These are phyloP conservation scores for Mycena alexandri DNA, from an alignment of 768 basidiomycete genomes.

Conservation along the genomic window DNA sequence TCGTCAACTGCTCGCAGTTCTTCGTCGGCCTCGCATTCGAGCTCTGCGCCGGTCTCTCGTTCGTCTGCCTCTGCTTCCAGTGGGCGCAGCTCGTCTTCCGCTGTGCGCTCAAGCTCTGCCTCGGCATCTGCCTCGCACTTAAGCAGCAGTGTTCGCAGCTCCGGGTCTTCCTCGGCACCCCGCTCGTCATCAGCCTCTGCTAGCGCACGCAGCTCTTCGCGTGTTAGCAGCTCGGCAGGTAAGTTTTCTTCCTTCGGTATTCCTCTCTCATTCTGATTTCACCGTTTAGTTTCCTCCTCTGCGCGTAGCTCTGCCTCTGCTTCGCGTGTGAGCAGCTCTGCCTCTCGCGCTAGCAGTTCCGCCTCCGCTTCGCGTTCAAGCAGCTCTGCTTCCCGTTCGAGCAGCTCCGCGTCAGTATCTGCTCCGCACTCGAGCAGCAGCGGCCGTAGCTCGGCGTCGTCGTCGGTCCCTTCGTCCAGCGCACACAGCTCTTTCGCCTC, in stretches of 20 bases:
- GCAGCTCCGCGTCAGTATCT: neutral
- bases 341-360: neutral
- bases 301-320: neutral
- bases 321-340: neutral
- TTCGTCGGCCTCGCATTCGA: too few relatives aligned
- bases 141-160: neutral
- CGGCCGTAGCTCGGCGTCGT: neutral
- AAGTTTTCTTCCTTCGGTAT: neutral
- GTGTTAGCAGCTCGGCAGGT: neutral
- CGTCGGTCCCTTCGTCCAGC: too few relatives aligned
- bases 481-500: too few relatives aligned
- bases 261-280: too few relatives aligned
- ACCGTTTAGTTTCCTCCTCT: constrained; percentile 1
- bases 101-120: too few relatives aligned
- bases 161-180: neutral
- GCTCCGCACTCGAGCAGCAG: neutral
- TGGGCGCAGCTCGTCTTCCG: too few relatives aligned
- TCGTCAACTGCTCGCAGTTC: too few relatives aligned
- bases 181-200: too few relatives aligned
- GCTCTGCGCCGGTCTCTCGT: too few relatives aligned
- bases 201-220: too few relatives aligned
- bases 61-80: too few relatives aligned
- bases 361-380: neutral
- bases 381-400: neutral
- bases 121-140: too few relatives aligned